These are phyloP conservation scores for Leccinum longicurvipes DNA, from an alignment of 768 basidiomycete species.

Conservation along the genomic window DNA sequence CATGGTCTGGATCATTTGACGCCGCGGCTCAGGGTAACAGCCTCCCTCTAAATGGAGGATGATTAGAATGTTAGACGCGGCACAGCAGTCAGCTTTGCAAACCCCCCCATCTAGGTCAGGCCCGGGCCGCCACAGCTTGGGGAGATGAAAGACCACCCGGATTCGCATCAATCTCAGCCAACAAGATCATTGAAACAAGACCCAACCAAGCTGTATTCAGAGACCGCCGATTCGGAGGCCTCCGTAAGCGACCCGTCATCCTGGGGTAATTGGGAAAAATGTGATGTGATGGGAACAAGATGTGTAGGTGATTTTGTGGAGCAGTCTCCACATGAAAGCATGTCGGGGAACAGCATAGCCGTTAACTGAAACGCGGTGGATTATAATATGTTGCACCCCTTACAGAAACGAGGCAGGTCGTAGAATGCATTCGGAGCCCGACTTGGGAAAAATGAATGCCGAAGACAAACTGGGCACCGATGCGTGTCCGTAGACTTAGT, in stretches of 20 bases:
- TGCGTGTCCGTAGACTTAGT: constrained; percentile 21
- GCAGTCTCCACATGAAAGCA: constrained; percentile 6
- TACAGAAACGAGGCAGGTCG: constrained; percentile 20
- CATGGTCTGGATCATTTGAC: constrained; percentile 31
- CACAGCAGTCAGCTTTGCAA: constrained; percentile 26
- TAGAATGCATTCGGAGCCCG: constrained; percentile 9
- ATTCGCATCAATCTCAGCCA: constrained; percentile 7
- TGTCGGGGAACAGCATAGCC: constrained; percentile 6
- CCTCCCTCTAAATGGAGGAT: constrained; percentile 30
- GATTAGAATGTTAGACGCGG: constrained; percentile 28
- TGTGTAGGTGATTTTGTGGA: constrained; percentile 17
- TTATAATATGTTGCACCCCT: constrained; percentile 9
- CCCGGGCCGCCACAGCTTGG: constrained; percentile 23
- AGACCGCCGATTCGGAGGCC: neutral
- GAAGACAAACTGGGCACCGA: constrained; percentile 9
- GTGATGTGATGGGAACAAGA: constrained; percentile 6
- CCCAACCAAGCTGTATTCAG: constrained; percentile 2
- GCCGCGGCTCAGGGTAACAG: constrained; percentile 33
- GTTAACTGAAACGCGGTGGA: constrained; percentile 8
- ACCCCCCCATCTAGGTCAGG: constrained; percentile 7
- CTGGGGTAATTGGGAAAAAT: constrained; percentile 17
- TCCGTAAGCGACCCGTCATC: constrained; percentile 15
- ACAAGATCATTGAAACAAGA: constrained; percentile 3
- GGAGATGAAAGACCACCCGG: constrained; percentile 8
- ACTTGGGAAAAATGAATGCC: constrained; percentile 17